Base-by-base conservation (phyloP, 1,284 basidiomycete genomes). In the Trichosporon sp. region DNA sequence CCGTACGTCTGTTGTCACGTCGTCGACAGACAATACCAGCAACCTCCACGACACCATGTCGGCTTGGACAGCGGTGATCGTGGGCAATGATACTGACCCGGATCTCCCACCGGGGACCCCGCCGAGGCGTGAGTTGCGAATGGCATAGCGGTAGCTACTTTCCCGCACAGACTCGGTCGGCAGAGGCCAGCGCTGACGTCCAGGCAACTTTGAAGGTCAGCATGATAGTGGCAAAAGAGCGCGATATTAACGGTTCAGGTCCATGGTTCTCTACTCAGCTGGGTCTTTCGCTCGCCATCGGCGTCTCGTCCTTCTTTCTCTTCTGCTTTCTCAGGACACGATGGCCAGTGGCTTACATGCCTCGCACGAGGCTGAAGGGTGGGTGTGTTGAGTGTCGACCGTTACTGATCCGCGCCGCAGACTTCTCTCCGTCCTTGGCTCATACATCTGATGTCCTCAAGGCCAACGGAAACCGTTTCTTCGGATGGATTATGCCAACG, bases 401-500 rank as follows among this genome's bases (percentile, higher is more conserved):
- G 19, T 66, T 9, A 59, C 46, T 14, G 13, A 37, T 14, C n/a
- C n/a, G n/a, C 16, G 49, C n/a, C 0, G 4, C 40, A 78, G 78
- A 78, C 66, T 79, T 79, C 65, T 78, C 67, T 7, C 74, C 74
- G 2, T 70, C 71, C 1, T 67, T 71, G 9, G 74, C 76, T 13
- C 75, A 75, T 62, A 68, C 71, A 16, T 68, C 76, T 7, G 75
- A 74, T 56, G 56, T 68, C 10, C 65, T 71, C 14, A 60, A 66
- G 31, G 34, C 65, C 1, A 66, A 67, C 0, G 67, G 67, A 1
- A 46, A 56, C 13, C 58, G 73, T 0, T 90, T 95, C 80, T 93
- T 97, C 80, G 92, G 92, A 21, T 99, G 95, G 95, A 91, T 98
- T 68, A 78, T 93, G 68, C 95, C 95, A 0, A 98, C 95, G 0